These are phyloP conservation scores for Rhizomucor pusillus DNA, from an alignment of 371 early-diverging fungal species.

Conservation along the genomic window DNA sequence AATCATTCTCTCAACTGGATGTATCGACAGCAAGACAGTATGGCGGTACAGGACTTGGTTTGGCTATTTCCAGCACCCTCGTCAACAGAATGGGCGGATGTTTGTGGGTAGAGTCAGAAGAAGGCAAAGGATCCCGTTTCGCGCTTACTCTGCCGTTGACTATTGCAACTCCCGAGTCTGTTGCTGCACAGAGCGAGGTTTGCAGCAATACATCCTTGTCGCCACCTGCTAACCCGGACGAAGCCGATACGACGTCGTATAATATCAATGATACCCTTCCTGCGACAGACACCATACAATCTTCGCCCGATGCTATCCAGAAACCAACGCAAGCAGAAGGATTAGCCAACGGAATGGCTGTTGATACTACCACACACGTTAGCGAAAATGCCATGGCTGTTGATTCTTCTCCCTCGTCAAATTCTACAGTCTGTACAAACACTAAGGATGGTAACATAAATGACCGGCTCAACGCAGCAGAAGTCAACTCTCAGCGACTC, in stretches of 20 bases:
- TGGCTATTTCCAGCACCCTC: slow-evolving; percentile 56
- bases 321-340: too few species aligned
- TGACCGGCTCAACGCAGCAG: slow-evolving; percentile 6
- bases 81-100: slow-evolving; percentile 63
- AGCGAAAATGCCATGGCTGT: too few species aligned
- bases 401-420: too few species aligned
- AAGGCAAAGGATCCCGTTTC: slow-evolving; percentile 51
- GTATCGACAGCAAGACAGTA: slow-evolving; percentile 57
- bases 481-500: slow-evolving; percentile 19
- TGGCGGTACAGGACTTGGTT: slow-evolving; percentile 57
- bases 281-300: too few species aligned
- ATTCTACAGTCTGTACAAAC: neutral
- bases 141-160: slow-evolving; percentile 56
- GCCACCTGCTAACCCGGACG: too few species aligned
- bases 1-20: slow-evolving; percentile 60
- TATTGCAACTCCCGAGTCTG: slow-evolving; percentile 18
- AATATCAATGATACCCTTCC: too few species aligned
- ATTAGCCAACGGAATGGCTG: too few species aligned
- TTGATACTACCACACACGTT: neutral
- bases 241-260: too few species aligned
- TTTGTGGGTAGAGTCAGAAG: slow-evolving; percentile 61
- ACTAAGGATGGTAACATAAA: neutral
- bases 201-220: too few species aligned
- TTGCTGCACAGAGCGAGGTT: too few species aligned
- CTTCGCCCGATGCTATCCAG: too few species aligned